Base-by-base conservation (phyloP, 768 basidiomycete species). In the Scleroderma citrinum region DNA sequence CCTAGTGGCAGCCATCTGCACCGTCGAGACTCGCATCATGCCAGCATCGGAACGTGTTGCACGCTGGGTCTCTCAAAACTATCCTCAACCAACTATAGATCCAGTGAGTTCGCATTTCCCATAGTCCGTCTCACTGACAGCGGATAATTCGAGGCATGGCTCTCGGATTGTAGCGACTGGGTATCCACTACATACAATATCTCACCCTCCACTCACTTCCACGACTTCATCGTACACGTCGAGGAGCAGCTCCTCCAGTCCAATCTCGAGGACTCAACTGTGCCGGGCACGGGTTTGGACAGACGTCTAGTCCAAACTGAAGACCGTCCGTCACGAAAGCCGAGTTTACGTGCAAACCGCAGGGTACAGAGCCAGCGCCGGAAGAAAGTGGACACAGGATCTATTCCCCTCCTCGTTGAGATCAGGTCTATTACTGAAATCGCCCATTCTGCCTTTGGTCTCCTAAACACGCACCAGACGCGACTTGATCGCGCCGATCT, bases 361-460 rank as follows among this genome's bases (percentile, higher is more conserved):
- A 38, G 46, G 3, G 44, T n/a, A 10, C 55, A 37, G 7, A 44
- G 14, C 30, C 46, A 46, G 1, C 41, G 46, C 13, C 61, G 44
- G 14, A 56, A 49, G 47, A 60, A 39, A 48, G 43, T 38, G 44
- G 52, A 71, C 13, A 57, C 58, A 2, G 74, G 75, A 6, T 53
- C 70, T 6, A 53, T 43, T 19, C 80, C 85, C 1, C 66, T 88
- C 29, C 78, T 91, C 32, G 84, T 93, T 10, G 85, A 96, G 59
- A 76, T 96, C 23, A 67, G 71, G 16, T 73, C 78, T 13, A 77
- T 95, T n/a, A 88, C 81, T 16, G 94, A 97, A 48, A 83, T 96
- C 19, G 89, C 85, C 0, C 70, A 78, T 38, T 92, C 92, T 55
- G 94, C 93, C 0, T 88, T 91, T 59, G 81, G 73, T 45, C 74